Evolutionary conservation across 2,329 filamentous ascomycete genomes (phyloP).

Genomic region (Cladosporium sp.): DNA sequence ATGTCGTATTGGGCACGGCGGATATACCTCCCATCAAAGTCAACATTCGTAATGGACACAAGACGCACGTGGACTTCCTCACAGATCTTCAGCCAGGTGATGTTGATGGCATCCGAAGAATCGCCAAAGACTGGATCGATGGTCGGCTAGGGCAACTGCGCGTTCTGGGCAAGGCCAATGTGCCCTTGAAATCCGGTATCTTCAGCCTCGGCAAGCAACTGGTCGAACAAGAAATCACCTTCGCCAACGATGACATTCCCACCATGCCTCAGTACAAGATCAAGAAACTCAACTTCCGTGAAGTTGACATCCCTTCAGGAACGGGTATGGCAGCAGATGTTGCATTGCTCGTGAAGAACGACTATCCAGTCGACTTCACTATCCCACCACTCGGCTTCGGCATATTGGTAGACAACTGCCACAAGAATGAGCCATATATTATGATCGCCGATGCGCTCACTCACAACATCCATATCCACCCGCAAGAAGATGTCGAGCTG

Average conservation of each 20-base stretch:
- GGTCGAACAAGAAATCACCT: slow-evolving; percentile 68
- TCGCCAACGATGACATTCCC: slow-evolving; percentile 72
- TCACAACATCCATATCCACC: slow-evolving; percentile 60
- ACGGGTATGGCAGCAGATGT: slow-evolving; percentile 77
- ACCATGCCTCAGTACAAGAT: slow-evolving; percentile 78
- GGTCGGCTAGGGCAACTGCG: slow-evolving; percentile 69
- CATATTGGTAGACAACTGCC: slow-evolving; percentile 79
- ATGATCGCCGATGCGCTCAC: slow-evolving; percentile 73
- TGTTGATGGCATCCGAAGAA: slow-evolving; percentile 67
- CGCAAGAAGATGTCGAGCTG: slow-evolving; percentile 63
- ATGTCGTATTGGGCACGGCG: slow-evolving; percentile 73
- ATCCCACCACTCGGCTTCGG: slow-evolving; percentile 80
- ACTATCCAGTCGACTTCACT: slow-evolving; percentile 71
- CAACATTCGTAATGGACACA: slow-evolving; percentile 71
- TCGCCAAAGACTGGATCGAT: slow-evolving; percentile 85
- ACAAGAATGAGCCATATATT: slow-evolving; percentile 66
- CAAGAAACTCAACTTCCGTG: slow-evolving; percentile 71
- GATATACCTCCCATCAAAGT: slow-evolving; percentile 70
- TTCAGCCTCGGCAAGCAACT: slow-evolving; percentile 73
- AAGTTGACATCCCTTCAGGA: slow-evolving; percentile 55
- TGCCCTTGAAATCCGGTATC: slow-evolving; percentile 74
- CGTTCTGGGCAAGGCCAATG: slow-evolving; percentile 67
- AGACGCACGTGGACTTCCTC: slow-evolving; percentile 73
- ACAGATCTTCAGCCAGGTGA: slow-evolving; percentile 73
- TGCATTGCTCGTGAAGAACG: slow-evolving; percentile 66